Base-by-base conservation (phyloP, 129 eudicot genomes). In the Logfia minima region DNA sequence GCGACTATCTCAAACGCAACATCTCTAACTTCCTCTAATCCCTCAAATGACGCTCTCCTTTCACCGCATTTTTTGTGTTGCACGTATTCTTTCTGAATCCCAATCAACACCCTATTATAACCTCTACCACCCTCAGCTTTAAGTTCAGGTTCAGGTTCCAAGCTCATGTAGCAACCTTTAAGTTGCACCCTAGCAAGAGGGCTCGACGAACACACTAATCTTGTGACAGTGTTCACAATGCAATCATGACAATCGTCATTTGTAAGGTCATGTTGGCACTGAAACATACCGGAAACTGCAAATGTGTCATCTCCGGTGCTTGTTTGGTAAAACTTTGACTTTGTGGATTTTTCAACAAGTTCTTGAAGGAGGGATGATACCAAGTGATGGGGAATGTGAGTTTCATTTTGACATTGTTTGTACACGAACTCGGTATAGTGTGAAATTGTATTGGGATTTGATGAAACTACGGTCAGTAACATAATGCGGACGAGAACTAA, bases 111-210 rank as follows among this genome's bases (percentile, higher is more conserved):
- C 74, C 74, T 64, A 10, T 48, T 16, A 35, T 58, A 26, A 11
- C 63, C 56, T 72, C 18, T 76, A 5, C 34, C 35, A 6, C 66
- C 71, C 0, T 78, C 82, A 26, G 18, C 17, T 28, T 86, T 74
- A 64, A 19, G 82, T 64, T 84, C 74, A 26, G 78, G 83, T 6
- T 79, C 79, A 5, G 55, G 75, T n/a, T 80, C 70, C 59, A 80
- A 66, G 75, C 75, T 84, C 17, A 84, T 18, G 65, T 75, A 83
- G 58, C 91, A 89, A 28, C 89, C 95, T 16, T 79, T 81, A 58
- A 89, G 91, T 53, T 89, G 91, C 75, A 86, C 76, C 52, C 91
- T 62, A 52, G 86, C 79, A 6, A 86, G 78, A 16, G 80, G 31
- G 7, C 26, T 74, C 2, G 58, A 48, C 2, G 83, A 81, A 75